A percentile compares a stretch with the other conserved stretches of the same genome.
These are phyloP conservation scores for Salvia sclarea DNA, from an alignment of 305 asterid genomes.

Conservation along the genomic window DNA sequence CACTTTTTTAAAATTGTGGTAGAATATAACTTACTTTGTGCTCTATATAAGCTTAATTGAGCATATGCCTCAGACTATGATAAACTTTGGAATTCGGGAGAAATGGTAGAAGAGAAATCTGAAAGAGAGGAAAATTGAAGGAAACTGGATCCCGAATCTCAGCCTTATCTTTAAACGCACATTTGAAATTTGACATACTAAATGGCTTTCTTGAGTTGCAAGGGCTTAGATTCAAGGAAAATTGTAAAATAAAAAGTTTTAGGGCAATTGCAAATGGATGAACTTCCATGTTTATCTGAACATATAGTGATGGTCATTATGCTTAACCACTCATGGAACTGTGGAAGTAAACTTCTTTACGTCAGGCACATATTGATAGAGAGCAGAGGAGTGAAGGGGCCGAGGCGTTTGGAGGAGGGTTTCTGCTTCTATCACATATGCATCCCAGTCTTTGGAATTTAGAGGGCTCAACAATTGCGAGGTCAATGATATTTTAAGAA, in stretches of 20 bases:
- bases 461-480: not conserved
- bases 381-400: too few species aligned
- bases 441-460: not conserved
- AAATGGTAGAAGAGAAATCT: not conserved
- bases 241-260: not conserved
- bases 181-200: too few species aligned
- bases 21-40: not conserved
- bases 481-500: not conserved
- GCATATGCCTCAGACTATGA: not conserved
- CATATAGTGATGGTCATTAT: not conserved
- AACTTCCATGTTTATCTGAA: not conserved
- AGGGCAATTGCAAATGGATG: not conserved
- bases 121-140: not conserved
- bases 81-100: not conserved
- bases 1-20: not conserved
- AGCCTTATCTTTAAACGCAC: not conserved
- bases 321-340: not conserved
- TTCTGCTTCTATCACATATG: too few species aligned
- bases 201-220: too few species aligned
- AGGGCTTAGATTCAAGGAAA: too few species aligned
- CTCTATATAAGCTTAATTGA: not conserved
- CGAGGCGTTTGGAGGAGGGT: too few species aligned
- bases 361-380: too few species aligned
- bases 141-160: slow-evolving; percentile 1
- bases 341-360: not conserved